Evolutionary conservation across 805 yeast species (phyloP), one percentile per base, ranked within the genome.

Genomic region (Candida ovalis): DNA sequence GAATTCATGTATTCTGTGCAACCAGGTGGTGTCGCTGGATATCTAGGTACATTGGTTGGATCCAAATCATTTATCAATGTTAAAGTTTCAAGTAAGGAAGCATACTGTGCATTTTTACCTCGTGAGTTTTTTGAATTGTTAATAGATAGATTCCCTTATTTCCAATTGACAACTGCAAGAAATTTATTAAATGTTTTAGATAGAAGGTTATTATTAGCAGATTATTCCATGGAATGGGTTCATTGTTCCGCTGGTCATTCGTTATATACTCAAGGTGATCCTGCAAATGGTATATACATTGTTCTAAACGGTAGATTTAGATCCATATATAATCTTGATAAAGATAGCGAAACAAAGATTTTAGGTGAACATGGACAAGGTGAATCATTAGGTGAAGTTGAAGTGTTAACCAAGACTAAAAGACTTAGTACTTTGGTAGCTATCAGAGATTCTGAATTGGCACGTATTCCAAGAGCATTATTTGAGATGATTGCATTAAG

Each of bases 161-260:
- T 92, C 9, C 86, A 87, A 55, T 70, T 92, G 35, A 81, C 89
- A 1, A 77, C 90, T 41, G 96, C 98, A 0, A 81, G 82, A 50
- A 76, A 82, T 8, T 69, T 92, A 53, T 81, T 86, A 40, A 73
- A 73, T n/a, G 73, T 86, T 1, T 66, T 94, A 36, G 84, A 91
- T 25, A 71, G 77, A 25, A 79, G 86, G 47, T 72, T 92, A 35
- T 66, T 86, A 35, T 80, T 85, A 47, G 78, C 94, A 38, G 98
- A 92, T 61, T 88, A 87, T 66, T 96, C 97, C 0, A 70, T 94
- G 44, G 99, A 94, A 64, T 92, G 98, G 98, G 81, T 91, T 37
- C 96, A 89, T 50, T 73, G 87, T 12, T 82, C 82, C n/a, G 92
- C 97, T 1, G 96, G 97, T 0, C 84, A 84, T 43, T 75, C 84